Percentiles rank a stretch among this genome's conserved stretches.
These are phyloP conservation scores for Echium plantagineum DNA, from an alignment of 257 asterid species.

Conservation along the genomic window DNA sequence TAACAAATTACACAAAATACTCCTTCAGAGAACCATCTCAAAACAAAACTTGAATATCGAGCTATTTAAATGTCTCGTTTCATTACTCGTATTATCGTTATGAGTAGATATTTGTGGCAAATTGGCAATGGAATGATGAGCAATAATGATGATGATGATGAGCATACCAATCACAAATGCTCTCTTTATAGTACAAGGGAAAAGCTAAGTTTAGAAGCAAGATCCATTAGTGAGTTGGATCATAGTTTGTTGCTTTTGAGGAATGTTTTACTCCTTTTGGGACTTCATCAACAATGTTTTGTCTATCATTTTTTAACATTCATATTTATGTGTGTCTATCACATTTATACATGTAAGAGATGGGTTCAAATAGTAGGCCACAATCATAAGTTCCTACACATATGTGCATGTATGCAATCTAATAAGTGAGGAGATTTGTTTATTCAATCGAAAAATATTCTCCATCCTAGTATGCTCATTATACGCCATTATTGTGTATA, in stretches of 20 bases:
- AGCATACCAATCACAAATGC: conserved; percentile 22
- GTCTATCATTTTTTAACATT: neutral
- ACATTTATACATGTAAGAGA: conserved; percentile 21
- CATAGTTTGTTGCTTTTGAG: conserved; percentile 28
- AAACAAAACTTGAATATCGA: no score
- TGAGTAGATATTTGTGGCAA: conserved; percentile 3
- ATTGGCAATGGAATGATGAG: conserved; percentile 12
- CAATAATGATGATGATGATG: conserved; percentile 3
- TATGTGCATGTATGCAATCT: conserved; percentile 15
- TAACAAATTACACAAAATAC: no score
- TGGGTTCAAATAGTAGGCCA: conserved; percentile 2
- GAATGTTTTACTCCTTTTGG: conserved; percentile 12
- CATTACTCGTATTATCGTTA: no score
- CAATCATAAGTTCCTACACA: conserved; percentile 3
- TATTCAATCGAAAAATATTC: neutral
- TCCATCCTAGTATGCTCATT: neutral
- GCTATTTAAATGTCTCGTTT: no score
- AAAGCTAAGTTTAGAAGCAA: conserved; percentile 12
- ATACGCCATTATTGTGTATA: no score
- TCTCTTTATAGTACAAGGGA: conserved; percentile 5
- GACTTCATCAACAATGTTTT: neutral
- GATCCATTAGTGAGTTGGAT: conserved; percentile 35
- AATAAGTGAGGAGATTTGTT: conserved; percentile 22
- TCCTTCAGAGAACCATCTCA: no score
- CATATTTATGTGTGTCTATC: conserved; percentile 4